Percentiles rank a stretch among this genome's conserved stretches.
Evolutionary conservation across 2,329 filamentous ascomycete species (phyloP).

Genomic region (Beauveria sp.): DNA sequence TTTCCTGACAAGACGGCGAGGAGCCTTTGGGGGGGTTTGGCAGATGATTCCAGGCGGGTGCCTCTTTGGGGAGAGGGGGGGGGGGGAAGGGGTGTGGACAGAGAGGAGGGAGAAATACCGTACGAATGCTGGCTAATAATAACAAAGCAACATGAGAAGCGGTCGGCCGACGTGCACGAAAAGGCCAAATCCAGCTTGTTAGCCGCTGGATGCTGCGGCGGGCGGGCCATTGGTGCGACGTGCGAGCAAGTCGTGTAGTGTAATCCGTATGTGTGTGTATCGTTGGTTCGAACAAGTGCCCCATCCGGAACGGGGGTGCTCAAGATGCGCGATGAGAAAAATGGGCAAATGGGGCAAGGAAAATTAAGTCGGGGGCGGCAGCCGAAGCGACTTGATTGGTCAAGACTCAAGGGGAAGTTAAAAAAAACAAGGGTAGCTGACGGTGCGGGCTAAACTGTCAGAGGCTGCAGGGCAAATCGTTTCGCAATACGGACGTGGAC

Average conservation of each 20-base stretch:
- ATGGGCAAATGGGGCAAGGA: too few species aligned
- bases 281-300: too few species aligned
- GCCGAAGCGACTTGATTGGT: too few species aligned
- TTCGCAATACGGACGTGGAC: not conserved
- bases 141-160: not conserved
- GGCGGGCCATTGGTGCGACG: too few species aligned
- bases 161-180: not conserved
- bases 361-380: too few species aligned
- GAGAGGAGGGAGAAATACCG: not conserved
- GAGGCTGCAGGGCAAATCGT: not conserved
- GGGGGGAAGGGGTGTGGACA: too few species aligned
- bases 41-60: not conserved
- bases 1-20: not conserved
- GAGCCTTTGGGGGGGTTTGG: not conserved
- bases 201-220: not conserved
- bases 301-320: too few species aligned
- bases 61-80: not conserved
- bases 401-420: too few species aligned
- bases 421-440: too few species aligned
- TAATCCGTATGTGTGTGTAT: too few species aligned
- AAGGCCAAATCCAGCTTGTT: not conserved
- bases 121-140: slow-evolving; percentile 1
- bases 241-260: too few species aligned
- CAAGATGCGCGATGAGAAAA: too few species aligned
- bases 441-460: not conserved